Percentiles rank a stretch among this genome's conserved stretches.
Conservation (phyloP, 2,329 filamentous ascomycete species). For the Ophiostoma australiae region DNA sequence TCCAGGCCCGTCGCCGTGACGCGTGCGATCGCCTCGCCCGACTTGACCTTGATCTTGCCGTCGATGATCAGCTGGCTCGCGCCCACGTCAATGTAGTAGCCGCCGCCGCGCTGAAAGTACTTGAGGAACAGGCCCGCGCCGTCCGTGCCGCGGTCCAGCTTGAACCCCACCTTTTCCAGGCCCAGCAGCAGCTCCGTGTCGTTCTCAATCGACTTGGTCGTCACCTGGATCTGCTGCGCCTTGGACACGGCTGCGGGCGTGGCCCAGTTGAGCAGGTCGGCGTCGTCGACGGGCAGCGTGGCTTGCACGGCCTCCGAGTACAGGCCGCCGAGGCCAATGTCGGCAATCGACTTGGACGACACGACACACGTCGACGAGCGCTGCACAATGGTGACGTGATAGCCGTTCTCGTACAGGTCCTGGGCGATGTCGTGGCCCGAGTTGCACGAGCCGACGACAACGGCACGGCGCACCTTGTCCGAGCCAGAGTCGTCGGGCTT, state of each 20-base stretch:
- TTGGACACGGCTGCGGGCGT: slow-evolving; percentile 50
- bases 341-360: slow-evolving; percentile 41
- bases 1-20: slow-evolving; percentile 41
- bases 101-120: slow-evolving; percentile 57
- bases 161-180: slow-evolving; percentile 53
- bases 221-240: slow-evolving; percentile 43
- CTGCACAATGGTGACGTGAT: slow-evolving; percentile 57
- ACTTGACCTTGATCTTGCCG: slow-evolving; percentile 52
- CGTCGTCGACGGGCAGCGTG: slow-evolving; percentile 46
- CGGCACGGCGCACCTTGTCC: slow-evolving; percentile 44
- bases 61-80: slow-evolving; percentile 50
- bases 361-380: slow-evolving; percentile 54
- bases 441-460: slow-evolving; percentile 56
- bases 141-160: slow-evolving; percentile 52
- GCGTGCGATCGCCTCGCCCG: slow-evolving; percentile 45
- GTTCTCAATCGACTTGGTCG: slow-evolving; percentile 35
- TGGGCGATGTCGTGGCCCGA: slow-evolving; percentile 56
- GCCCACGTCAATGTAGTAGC: slow-evolving; percentile 57
- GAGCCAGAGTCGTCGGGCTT: slow-evolving; percentile 26
- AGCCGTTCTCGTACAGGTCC: slow-evolving; percentile 54
- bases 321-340: slow-evolving; percentile 43
- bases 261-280: slow-evolving; percentile 50
- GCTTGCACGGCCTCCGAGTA: slow-evolving; percentile 38
- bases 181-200: slow-evolving; percentile 43
- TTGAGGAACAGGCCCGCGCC: slow-evolving; percentile 52